Conservation (phyloP, 306 rosid species). For the Neltuma alba region DNA sequence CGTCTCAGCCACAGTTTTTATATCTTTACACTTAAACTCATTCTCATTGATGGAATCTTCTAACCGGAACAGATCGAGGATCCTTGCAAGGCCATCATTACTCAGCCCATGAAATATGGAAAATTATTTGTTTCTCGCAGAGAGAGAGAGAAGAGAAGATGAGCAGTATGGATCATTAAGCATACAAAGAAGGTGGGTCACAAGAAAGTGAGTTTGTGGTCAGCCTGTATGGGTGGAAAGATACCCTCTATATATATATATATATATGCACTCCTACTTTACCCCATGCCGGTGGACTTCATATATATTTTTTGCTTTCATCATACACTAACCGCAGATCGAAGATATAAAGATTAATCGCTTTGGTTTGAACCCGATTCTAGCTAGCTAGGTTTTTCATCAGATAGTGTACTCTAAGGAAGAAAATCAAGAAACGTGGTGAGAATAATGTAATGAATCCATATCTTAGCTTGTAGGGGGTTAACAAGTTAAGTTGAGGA, state of each 20-base stretch:
- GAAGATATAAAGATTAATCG: slow-evolving; percentile 17
- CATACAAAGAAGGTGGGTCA: slow-evolving; percentile 52
- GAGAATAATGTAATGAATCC: too few relatives aligned
- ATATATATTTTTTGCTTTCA: slow-evolving; percentile 42
- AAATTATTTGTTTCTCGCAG: neutral
- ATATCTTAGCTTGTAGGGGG: neutral
- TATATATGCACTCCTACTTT: neutral
- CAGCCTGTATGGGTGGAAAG: slow-evolving; percentile 47
- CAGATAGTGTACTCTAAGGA: neutral
- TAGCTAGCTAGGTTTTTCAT: neutral
- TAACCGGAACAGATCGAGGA: slow-evolving; percentile 41
- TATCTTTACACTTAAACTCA: slow-evolving; percentile 65
- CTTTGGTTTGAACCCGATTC: neutral
- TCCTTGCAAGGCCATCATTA: slow-evolving; percentile 58
- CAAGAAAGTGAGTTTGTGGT: slow-evolving; percentile 33
- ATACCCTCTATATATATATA: slow-evolving; percentile 24
- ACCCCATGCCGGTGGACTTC: neutral
- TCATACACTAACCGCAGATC: slow-evolving; percentile 30
- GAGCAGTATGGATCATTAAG: slow-evolving; percentile 53
- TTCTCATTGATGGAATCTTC: slow-evolving; percentile 73
- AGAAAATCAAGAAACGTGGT: neutral
- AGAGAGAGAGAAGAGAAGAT: too few relatives aligned
- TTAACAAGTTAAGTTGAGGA: neutral
- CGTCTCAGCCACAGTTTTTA: slow-evolving; percentile 57
- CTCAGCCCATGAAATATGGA: slow-evolving; percentile 34